Base-by-base conservation (phyloP, 2,329 filamentous ascomycete species). In the Penicillium sp. region DNA sequence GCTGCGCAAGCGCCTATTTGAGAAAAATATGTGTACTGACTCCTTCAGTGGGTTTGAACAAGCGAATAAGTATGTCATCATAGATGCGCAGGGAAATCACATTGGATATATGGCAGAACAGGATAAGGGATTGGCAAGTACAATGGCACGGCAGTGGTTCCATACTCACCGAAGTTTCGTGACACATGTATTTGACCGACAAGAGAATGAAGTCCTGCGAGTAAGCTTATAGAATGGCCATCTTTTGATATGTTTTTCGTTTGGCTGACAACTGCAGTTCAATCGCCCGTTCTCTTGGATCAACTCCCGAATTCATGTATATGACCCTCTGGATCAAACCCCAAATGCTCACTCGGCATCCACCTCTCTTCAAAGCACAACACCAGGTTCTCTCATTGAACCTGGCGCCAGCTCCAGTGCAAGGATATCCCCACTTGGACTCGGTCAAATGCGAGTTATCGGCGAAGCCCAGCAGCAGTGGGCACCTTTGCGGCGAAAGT, bases 241-340 rank as follows among this genome's bases (percentile, higher is more conserved):
- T 44, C 21, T 13, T 36, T 9, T 8, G 10, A 7, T 38, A 2
- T 31, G 10, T 15, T 49, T 23, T 36, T 9, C 3, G 11, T 13
- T 55, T 57, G 34, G 34, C 60, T 69, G 23, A 67, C 36, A 2
- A 2, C 40, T 19, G 23, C 40, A 80, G 70, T 87, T 88, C 61
- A 81, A 87, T 63, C 76, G 85, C 16, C 85, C 85, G 0, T 87
- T 87, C 64, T 81, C 83, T 29, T 87, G 80, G 79, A 85, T 87
- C 65, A 86, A 82, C 60, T 85, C 82, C 16, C 75, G 77, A 25
- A 87, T 85, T 31, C 75, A 80, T 45, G 80, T 84, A 5, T 84
- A 83, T 60, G 82, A 85, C 60, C 79, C 81, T 36, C 68, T 83
- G 5, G 74, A 77, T 50, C 44, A 65, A 47, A 64, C 65, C 16